Evolutionary conservation across 2,329 filamentous ascomycete genomes (phyloP), one percentile per base, ranked within the genome.

Genomic region (Cucurbitaria berberidis): DNA sequence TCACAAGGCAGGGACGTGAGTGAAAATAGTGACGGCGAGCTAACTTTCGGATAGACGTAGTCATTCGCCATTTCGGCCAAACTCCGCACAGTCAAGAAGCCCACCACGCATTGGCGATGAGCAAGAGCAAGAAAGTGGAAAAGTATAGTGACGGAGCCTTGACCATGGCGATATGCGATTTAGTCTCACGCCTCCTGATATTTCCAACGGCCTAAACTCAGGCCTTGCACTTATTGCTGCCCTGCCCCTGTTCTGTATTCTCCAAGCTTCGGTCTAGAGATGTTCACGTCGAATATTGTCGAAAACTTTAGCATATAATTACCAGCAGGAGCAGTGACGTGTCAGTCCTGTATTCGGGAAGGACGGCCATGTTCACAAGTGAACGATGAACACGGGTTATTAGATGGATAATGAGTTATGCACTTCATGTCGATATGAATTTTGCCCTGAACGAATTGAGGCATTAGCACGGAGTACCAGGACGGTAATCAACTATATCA

Each of bases 51-150:
- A 24, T 55, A 74, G 72, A 49, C 62, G 73, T 38, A 75, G 72
- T 40, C 63, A 60, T 26, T 74, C 70, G 6, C 73, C 73, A 5
- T 74, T 68, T 53, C 65, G 69, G 24, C 64, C 66, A 4, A 55
- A 62, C 9, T 62, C 67, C 11, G 57, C 68, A 19, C 65, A 68
- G 22, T 72, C 69, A 10, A 75, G 70, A 63, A 73, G 67, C 29
- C 73, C 74, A 43, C 74, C 74, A 29, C 60, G 74, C 13, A 75
- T 76, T 29, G 74, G 74, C 26, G 69, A 70, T 6, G 73, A 75
- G 50, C 69, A 72, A 26, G 24, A n/a, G 38, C 62, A 52, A 30
- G 43, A 45, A n/a, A 21, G 44, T 15, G 44, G 19, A 27, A 40
- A 47, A 39, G 35, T 50, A 21, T 46, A 34, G 42, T 22, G 19